These are phyloP conservation scores for Talinum fruticosum DNA, from an alignment of 148 eudicot genomes.

Conservation along the genomic window DNA sequence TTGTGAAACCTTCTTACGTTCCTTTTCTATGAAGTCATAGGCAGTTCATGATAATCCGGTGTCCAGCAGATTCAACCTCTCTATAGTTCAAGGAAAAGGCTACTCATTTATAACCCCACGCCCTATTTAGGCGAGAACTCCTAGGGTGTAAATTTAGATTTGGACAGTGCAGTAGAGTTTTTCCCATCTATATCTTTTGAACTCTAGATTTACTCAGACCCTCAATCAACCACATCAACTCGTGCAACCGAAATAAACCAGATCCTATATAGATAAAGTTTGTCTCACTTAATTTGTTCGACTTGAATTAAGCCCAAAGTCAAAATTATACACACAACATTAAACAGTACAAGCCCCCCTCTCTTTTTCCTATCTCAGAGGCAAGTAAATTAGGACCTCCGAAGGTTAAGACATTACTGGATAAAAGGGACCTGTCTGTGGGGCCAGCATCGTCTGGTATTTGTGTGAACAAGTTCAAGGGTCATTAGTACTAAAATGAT, in stretches of 20 bases:
- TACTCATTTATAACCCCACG: not conserved
- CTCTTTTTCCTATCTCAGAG: too few relatives aligned
- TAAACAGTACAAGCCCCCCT: too few relatives aligned
- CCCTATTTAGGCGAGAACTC: not conserved
- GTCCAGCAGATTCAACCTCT: not conserved
- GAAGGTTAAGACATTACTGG: too few relatives aligned
- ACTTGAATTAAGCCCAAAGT: not conserved
- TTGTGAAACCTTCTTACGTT: too few relatives aligned
- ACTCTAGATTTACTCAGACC: not conserved
- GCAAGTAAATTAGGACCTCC: too few relatives aligned
- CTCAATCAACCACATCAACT: not conserved
- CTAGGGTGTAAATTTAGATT: not conserved
- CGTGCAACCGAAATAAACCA: not conserved
- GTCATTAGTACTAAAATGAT: too few relatives aligned
- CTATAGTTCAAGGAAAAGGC: not conserved
- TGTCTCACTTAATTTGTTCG: not conserved
- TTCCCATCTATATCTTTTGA: not conserved
- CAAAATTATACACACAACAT: not conserved
- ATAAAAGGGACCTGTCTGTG: not conserved
- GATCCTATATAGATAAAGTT: not conserved
- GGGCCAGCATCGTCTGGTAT: too few relatives aligned
- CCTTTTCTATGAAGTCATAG: too few relatives aligned
- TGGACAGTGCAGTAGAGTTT: not conserved
- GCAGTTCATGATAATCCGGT: not conserved
- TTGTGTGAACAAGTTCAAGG: too few relatives aligned